Conservation (phyloP, 805 yeast species). For the Myxozyma vanderwaltii region DNA sequence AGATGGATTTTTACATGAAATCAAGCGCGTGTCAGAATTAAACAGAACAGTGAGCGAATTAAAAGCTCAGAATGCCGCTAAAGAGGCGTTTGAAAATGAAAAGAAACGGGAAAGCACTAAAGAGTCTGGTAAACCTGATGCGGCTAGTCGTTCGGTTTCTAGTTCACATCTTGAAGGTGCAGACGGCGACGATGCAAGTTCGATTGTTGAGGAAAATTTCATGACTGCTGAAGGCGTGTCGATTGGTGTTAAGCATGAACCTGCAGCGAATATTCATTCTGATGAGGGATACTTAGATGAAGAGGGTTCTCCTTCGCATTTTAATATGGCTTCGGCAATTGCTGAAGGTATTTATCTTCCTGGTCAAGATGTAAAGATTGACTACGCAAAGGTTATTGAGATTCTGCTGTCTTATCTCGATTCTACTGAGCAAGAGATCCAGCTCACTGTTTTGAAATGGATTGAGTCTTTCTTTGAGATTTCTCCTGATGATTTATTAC, state of each 20-base stretch:
- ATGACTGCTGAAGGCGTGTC: constrained; percentile 5
- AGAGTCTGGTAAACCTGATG: constrained; percentile 33
- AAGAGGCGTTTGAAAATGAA: neutral
- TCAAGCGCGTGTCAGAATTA: constrained; percentile 72
- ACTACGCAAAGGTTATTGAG: constrained; percentile 76
- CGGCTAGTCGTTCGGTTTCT: constrained; percentile 19
- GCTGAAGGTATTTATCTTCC: constrained; percentile 63
- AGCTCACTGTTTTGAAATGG: constrained; percentile 81
- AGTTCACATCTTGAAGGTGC: constrained; percentile 22
- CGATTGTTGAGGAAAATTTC: constrained; percentile 16
- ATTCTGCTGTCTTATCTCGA: constrained; percentile 81
- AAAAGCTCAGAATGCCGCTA: constrained; percentile 9
- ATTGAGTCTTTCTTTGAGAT: constrained; percentile 68
- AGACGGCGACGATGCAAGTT: constrained; percentile 39
- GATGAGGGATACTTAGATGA: constrained; percentile 5
- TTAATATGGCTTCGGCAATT: constrained; percentile 20
- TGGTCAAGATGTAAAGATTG: constrained; percentile 81
- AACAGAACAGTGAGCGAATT: constrained; percentile 43
- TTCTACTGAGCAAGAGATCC: constrained; percentile 72
- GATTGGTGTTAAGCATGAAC: neutral
- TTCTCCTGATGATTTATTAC: constrained; percentile 73
- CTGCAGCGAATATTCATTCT: neutral
- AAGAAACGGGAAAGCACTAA: neutral
- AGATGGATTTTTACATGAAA: constrained; percentile 75
- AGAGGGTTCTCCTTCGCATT: neutral